Percentiles rank a stretch among this genome's conserved stretches.
phyloP scores from a whole-genome alignment of 805 yeast genomes.

The Pichia rugopelliculosa region DNA sequence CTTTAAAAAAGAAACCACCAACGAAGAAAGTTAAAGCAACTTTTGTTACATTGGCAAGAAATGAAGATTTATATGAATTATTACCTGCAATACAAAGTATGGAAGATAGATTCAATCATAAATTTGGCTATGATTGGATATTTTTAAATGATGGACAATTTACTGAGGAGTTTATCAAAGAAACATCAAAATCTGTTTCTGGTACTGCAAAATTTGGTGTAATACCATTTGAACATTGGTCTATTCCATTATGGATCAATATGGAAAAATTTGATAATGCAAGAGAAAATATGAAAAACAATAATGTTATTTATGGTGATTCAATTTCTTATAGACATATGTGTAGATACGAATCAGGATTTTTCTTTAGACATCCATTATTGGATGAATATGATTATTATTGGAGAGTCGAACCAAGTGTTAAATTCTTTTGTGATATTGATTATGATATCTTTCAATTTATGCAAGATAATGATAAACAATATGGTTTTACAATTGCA shows the following conservation, averaged over 20 bases:
- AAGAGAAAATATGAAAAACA: conserved; percentile 43
- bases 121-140: conserved; percentile 88
- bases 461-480: conserved; percentile 67
- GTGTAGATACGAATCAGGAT: conserved; percentile 88
- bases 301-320: conserved; percentile 53
- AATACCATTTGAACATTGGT: conserved; percentile 80
- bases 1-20: not conserved
- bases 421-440: conserved; percentile 71
- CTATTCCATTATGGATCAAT: conserved; percentile 79
- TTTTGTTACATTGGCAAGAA: conserved; percentile 72
- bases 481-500: conserved; percentile 70
- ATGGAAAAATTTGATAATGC: conserved; percentile 49
- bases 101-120: conserved; percentile 81
- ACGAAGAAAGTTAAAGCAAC: conserved; percentile 7
- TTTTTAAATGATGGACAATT: conserved; percentile 83
- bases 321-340: conserved; percentile 70
- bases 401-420: conserved; percentile 91
- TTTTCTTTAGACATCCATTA: conserved; percentile 70
- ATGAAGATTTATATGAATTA: conserved; percentile 53
- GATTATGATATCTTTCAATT: conserved; percentile 71
- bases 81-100: conserved; percentile 61
- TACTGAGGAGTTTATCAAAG: conserved; percentile 65
- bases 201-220: conserved; percentile 73
- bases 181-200: conserved; percentile 58
- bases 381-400: conserved; percentile 76